Evolutionary conservation across 1,139 yeast species (phyloP), one percentile per base, ranked within the genome.

Genomic region (Dujonia santamariae): DNA sequence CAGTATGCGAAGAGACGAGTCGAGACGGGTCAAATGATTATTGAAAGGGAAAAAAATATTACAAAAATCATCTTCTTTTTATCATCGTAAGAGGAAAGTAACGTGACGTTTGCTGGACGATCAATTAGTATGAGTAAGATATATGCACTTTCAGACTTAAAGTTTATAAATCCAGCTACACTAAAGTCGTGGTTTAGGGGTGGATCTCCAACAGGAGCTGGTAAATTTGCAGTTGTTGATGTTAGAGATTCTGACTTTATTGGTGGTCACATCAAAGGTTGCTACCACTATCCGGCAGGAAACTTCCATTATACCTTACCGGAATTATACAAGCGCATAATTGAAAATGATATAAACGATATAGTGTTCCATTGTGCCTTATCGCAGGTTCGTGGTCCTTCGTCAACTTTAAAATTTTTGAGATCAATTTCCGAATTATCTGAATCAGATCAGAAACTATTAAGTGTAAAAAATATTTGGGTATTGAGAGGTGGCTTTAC

Each of bases 331-430:
- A 45, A 59, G 12, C 45, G 59, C 16, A 50, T 78, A 11, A 37
- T 46, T 17, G 55, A 56, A 4, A 51, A 59, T 7, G 53, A 56
- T 5, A 56, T 64, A 9, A 64, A 71, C 35, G 75, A 75, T 38
- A 80, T 88, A 0, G 83, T 92, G 1, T 90, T 92, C 62, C 96
- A 90, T 55, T 92, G 97, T 59, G 90, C 88, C 26, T 67, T 85
- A 29, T 82, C 94, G 3, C 97, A 90, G 57, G 94, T 81, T 39
- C 66, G 97, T 31, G 97, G 97, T 0, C 97, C 97, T 0, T 67
- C 85, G 7, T 75, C 95, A 3, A 88, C 97, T 0, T 63, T 80
- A 54, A 69, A 69, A 47, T 85, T 84, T 47, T 59, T 80, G 40
- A 62, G 92, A 43, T 65, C 71, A 14, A 51, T 81, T 13, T 59